phyloP scores from a whole-genome alignment of 2,329 filamentous ascomycete species.

The Thelonectria discophora region DNA sequence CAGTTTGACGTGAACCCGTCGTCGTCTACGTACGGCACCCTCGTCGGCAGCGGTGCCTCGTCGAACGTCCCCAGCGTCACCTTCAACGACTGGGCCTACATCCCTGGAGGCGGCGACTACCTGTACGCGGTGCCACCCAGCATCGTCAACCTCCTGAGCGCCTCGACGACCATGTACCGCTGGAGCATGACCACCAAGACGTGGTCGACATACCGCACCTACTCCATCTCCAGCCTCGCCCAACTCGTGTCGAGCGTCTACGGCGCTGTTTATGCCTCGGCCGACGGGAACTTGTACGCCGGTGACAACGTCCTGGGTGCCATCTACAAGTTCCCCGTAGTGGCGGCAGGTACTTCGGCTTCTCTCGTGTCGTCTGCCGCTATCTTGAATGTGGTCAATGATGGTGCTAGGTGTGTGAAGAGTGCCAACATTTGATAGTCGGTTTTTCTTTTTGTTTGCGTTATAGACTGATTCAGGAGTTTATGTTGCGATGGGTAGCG shows the following conservation, averaged over 20 bases:
- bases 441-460: no score
- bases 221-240: slow-evolving; percentile 14
- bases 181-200: slow-evolving; percentile 34
- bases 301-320: slow-evolving; percentile 31
- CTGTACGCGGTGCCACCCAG: slow-evolving; percentile 31
- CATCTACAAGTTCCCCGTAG: slow-evolving; percentile 35
- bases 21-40: slow-evolving; percentile 33
- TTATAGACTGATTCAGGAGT: no score
- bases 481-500: no score
- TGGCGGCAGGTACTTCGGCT: slow-evolving; percentile 10
- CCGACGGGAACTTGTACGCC: slow-evolving; percentile 35
- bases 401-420: slow-evolving; percentile 3
- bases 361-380: background rate
- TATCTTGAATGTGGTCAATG: background rate
- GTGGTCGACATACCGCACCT: slow-evolving; percentile 30
- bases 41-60: slow-evolving; percentile 28
- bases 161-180: slow-evolving; percentile 27
- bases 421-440: background rate
- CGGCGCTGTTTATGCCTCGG: slow-evolving; percentile 34
- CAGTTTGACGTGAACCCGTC: slow-evolving; percentile 33
- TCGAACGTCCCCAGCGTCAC: slow-evolving; percentile 8
- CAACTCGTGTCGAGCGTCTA: slow-evolving; percentile 22
- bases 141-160: background rate
- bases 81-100: slow-evolving; percentile 36
- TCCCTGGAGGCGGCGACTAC: slow-evolving; percentile 39